phyloP scores from a whole-genome alignment of 148 eudicot genomes.

The Chenopodium quinoa region DNA sequence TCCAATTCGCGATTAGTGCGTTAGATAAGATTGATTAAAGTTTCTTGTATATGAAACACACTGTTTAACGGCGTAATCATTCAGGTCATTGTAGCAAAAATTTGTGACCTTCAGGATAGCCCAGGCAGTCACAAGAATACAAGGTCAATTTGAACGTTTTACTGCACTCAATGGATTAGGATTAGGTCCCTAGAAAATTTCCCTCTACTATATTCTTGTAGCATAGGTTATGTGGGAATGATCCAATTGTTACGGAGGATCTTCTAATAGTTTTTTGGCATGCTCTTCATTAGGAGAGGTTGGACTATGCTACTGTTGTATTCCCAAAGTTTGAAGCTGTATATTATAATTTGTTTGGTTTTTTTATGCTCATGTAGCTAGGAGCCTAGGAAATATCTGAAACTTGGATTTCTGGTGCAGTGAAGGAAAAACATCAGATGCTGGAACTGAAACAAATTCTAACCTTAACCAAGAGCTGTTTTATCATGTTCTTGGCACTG shows the following conservation, averaged over 20 bases:
- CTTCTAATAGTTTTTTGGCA: not conserved
- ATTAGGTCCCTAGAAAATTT: not conserved
- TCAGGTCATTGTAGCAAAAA: not conserved
- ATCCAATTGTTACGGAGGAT: not conserved
- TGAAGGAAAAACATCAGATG: constrained; percentile 71
- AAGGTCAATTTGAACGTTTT: not conserved
- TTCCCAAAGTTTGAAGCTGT: not conserved
- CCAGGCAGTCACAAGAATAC: not conserved
- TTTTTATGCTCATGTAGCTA: not conserved
- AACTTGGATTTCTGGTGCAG: constrained; percentile 35
- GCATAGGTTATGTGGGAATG: not conserved
- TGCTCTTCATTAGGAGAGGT: not conserved
- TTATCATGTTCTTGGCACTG: constrained; percentile 89
- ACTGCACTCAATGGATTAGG: not conserved
- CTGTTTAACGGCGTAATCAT: not conserved
- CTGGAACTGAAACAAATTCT: constrained; percentile 85
- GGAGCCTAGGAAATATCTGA: not conserved
- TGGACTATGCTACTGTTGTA: not conserved
- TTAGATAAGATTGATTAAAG: too few species aligned
- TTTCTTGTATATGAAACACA: not conserved
- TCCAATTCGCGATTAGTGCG: too few species aligned
- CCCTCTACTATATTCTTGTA: not conserved
- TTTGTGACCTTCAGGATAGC: not conserved
- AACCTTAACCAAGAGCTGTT: constrained; percentile 78
- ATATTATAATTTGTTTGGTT: not conserved